phyloP scores from a whole-genome alignment of 768 basidiomycete species.

The Macrolepiota fuliginosa region DNA sequence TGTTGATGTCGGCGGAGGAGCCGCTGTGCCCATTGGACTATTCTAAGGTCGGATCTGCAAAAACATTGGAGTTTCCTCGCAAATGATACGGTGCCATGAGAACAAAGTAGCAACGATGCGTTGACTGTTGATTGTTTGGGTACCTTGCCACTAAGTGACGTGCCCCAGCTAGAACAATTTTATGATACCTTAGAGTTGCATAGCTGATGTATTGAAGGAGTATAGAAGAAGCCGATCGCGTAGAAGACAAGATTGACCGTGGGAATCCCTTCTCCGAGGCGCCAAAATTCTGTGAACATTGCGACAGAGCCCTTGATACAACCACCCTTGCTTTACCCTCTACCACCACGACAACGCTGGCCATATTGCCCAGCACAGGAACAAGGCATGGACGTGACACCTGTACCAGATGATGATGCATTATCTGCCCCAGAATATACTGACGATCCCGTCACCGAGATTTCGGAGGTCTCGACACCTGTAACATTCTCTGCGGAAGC shows the following conservation, averaged over 20 bases:
- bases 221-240: no score
- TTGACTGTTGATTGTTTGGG: no score
- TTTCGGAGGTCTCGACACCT: conserved; percentile 11
- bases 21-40: no score
- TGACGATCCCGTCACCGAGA: conserved; percentile 8
- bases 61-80: neutral
- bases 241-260: neutral
- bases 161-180: no score
- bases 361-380: neutral
- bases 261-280: neutral
- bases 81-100: no score
- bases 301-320: neutral
- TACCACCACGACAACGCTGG: neutral
- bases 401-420: conserved; percentile 1
- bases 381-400: neutral
- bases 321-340: neutral
- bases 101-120: no score
- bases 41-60: neutral
- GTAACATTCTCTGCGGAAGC: conserved; percentile 11
- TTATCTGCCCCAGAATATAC: conserved; percentile 6
- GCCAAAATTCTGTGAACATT: conserved; percentile 5
- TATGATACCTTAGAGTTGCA: no score
- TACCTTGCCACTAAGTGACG: no score
- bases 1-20: neutral
- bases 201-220: no score